These are phyloP conservation scores for Nicotiana knightiana DNA, from an alignment of 257 asterid genomes.

Conservation along the genomic window DNA sequence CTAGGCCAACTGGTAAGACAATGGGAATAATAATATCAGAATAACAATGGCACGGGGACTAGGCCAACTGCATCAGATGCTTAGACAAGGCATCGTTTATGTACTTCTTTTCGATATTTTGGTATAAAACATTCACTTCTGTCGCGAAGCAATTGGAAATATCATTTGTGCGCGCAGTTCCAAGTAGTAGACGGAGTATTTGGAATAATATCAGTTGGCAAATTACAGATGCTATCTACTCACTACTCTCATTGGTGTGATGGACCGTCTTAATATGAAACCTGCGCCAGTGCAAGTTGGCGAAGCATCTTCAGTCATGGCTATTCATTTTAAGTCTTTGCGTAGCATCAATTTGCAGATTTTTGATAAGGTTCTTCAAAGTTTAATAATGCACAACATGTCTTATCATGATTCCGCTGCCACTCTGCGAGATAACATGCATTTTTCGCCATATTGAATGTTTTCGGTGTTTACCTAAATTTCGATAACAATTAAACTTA, in stretches of 20 bases:
- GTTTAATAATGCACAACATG: not conserved
- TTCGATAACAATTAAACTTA: too few species aligned
- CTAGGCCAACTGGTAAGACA: not conserved
- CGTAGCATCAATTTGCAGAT: not conserved
- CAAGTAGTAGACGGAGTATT: not conserved
- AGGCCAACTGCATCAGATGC: constrained; percentile 8
- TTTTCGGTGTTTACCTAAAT: too few species aligned
- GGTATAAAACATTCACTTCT: not conserved
- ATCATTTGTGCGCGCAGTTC: not conserved
- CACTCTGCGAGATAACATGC: not conserved
- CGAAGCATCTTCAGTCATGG: not conserved
- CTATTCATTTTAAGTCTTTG: not conserved
- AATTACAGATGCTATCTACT: not conserved
- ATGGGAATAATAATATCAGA: not conserved
- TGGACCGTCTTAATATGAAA: not conserved
- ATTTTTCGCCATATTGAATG: too few species aligned
- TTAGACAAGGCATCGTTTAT: not conserved
- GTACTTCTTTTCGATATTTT: not conserved
- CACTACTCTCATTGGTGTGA: not conserved
- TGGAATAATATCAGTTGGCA: not conserved
- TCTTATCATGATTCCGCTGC: not conserved
- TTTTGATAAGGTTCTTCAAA: not conserved
- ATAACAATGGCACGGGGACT: too few species aligned
- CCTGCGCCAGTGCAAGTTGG: not conserved
- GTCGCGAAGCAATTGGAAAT: not conserved